These are phyloP conservation scores for Suillus brevipes DNA, from an alignment of 768 basidiomycete genomes.

Conservation along the genomic window DNA sequence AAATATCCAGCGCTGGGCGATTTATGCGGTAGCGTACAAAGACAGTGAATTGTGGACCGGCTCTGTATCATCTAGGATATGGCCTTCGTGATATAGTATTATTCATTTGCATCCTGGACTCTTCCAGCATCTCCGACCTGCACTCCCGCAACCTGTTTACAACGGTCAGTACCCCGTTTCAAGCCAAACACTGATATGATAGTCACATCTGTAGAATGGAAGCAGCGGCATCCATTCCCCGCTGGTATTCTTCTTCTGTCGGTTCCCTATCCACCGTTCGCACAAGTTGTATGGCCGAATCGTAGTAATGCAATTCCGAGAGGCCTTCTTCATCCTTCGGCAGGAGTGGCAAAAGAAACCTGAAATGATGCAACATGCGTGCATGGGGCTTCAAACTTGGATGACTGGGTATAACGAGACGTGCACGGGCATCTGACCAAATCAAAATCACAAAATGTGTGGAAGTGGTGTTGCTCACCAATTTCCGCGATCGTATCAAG, in stretches of 20 bases:
- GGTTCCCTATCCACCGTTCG: slow-evolving; percentile 60
- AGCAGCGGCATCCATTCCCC: slow-evolving; percentile 60
- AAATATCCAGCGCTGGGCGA: not conserved
- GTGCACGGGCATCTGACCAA: slow-evolving; percentile 62
- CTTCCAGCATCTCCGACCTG: slow-evolving; percentile 60
- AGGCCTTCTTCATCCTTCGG: slow-evolving; percentile 61
- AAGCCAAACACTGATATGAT: not conserved
- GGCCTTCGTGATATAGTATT: not conserved
- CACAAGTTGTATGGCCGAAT: slow-evolving; percentile 73
- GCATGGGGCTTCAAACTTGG: slow-evolving; percentile 69
- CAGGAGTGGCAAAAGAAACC: slow-evolving; percentile 68
- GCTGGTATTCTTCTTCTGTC: slow-evolving; percentile 64
- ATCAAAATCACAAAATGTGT: not conserved
- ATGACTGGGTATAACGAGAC: slow-evolving; percentile 69
- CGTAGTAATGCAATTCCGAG: slow-evolving; percentile 72
- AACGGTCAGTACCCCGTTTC: not conserved
- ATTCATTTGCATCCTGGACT: slow-evolving; percentile 50
- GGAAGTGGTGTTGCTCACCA: slow-evolving; percentile 44
- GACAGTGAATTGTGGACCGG: too few species aligned
- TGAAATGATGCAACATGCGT: slow-evolving; percentile 79
- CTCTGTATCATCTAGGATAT: not conserved
- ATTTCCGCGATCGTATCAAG: slow-evolving; percentile 70
- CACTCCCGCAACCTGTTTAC: slow-evolving; percentile 58
- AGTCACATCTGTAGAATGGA: slow-evolving; percentile 64
- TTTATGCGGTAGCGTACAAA: not conserved